Percentiles rank a stretch among this genome's conserved stretches.
Conservation (phyloP, 2,329 filamentous ascomycete species). For the Xenoacremonium recifei region DNA sequence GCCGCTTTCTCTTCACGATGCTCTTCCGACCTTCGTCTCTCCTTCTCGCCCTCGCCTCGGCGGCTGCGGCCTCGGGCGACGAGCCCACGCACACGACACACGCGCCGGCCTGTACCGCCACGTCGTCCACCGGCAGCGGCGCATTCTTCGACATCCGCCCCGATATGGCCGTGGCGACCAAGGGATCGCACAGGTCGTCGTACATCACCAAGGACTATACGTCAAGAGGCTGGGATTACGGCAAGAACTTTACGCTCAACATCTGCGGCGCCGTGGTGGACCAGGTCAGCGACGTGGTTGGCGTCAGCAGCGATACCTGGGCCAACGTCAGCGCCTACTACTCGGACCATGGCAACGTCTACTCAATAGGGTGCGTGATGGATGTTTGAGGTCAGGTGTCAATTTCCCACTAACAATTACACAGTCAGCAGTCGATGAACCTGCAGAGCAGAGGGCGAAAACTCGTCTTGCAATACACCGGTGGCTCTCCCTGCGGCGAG, state of each 20-base stretch:
- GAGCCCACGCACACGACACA: conserved; percentile 41
- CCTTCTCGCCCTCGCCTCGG: conserved; percentile 35
- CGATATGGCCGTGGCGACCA: conserved; percentile 46
- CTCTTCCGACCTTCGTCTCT: conserved; percentile 26
- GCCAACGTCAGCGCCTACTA: conserved; percentile 80
- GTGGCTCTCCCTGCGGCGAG: conserved; percentile 71
- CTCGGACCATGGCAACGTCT: conserved; percentile 60
- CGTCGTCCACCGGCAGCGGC: conserved; percentile 52
- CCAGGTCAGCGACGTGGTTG: conserved; percentile 59
- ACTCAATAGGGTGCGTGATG: conserved; percentile 79
- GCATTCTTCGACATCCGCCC: conserved; percentile 60
- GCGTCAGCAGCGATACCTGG: conserved; percentile 61
- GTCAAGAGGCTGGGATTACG: conserved; percentile 73
- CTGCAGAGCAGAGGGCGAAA: conserved; percentile 66
- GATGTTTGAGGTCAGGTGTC: conserved; percentile 3
- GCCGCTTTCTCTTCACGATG: conserved; percentile 19
- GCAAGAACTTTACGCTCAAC: conserved; percentile 80
- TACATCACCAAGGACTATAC: conserved; percentile 53
- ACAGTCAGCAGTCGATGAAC: conserved; percentile 47
- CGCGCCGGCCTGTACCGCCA: conserved; percentile 53
- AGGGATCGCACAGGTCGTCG: conserved; percentile 39
- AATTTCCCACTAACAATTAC: conserved; percentile 11
- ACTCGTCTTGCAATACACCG: conserved; percentile 73
- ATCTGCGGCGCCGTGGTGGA: conserved; percentile 77
- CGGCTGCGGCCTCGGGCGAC: conserved; percentile 30